Evolutionary conservation across 371 early-diverging fungal species (phyloP), one percentile per base, ranked within the genome.

Genomic region (Mucor piriformis): DNA sequence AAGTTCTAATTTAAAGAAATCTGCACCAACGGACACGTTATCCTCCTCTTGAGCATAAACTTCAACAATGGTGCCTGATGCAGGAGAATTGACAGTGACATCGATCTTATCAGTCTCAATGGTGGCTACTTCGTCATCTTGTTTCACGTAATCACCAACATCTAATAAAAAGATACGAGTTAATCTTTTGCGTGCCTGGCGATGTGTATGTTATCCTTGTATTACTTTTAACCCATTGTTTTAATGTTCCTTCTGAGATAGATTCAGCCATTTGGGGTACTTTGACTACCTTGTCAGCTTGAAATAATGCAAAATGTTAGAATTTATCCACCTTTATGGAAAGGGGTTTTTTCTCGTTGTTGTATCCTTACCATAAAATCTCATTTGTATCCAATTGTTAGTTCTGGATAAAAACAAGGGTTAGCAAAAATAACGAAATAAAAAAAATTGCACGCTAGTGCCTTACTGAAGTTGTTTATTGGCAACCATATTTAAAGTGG

Each of bases 101-200:
- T 96, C 97, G 49, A 97, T 88, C 85, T 98, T 98, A 85, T 98
- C 98, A 52, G 98, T 98, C 74, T 98, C 97, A 53, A 98, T 96
- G 27, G 95, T 93, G 37, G 96, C 97, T 25, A 97, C 87, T 70
- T 90, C 93, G 67, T 98, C 97, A 67, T 98, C 98, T 63, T 92
- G 87, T 58, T 85, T 81, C 54, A 98, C 93, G 72, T 84, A 95
- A 58, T 97, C 97, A 68, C 98, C 98, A 48, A 95, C 91, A 84
- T 93, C 95, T 95, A 70, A 18, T 56, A 59, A 58, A 59, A 34
- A 24, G 12, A 43, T 15, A 20, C 5, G 21, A 47, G 38, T 38
- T 38, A 7, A 18, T 6, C 21, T 43, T 21, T 20, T 43, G 21
- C 11, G 20, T 20, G n/a, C n/a, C n/a, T n/a, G n/a, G n/a, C n/a